A percentile compares a stretch with the other conserved stretches of the same genome.
These are phyloP conservation scores for Euphorbia celastroides DNA, from an alignment of 441 rosid genomes.

Conservation along the genomic window DNA sequence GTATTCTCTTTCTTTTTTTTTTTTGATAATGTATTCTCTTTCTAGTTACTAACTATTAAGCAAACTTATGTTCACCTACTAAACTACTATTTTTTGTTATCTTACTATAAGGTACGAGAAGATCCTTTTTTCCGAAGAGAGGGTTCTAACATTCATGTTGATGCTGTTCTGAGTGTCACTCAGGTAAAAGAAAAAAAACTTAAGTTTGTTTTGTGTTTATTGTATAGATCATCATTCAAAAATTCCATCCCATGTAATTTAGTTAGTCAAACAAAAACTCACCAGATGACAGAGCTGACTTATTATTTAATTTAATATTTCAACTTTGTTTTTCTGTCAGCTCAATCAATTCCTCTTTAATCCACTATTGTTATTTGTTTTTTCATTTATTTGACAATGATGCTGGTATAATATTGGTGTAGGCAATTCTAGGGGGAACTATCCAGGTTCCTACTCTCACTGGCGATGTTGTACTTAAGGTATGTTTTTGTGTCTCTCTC, in stretches of 20 bases:
- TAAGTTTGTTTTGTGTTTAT: not conserved
- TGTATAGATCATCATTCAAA: not conserved
- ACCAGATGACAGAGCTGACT: not conserved
- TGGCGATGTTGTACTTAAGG: constrained; percentile 96
- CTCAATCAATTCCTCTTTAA: too few relatives aligned
- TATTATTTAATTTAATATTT: not conserved
- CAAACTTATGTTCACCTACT: not conserved
- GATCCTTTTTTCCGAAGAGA: constrained; percentile 98
- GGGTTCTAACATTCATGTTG: constrained; percentile 87
- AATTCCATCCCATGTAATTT: too few relatives aligned
- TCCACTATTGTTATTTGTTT: too few relatives aligned
- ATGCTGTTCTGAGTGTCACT: constrained; percentile 68
- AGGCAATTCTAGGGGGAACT: constrained; percentile 99
- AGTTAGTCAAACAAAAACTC: not conserved
- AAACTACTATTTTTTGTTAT: not conserved
- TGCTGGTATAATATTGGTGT: constrained; percentile 22
- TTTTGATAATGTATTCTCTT: too few relatives aligned
- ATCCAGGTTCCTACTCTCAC: constrained; percentile 95
- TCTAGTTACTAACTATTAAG: not conserved
- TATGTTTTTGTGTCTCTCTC: too few relatives aligned
- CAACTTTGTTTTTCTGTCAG: too few relatives aligned
- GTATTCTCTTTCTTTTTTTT: too few relatives aligned
- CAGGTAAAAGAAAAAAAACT: constrained; percentile 80
- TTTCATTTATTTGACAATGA: not conserved
- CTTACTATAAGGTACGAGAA: constrained; percentile 59